Evolutionary conservation across 2,329 filamentous ascomycete genomes (phyloP), one percentile per base, ranked within the genome.

Genomic region (Colletotrichum sp.): DNA sequence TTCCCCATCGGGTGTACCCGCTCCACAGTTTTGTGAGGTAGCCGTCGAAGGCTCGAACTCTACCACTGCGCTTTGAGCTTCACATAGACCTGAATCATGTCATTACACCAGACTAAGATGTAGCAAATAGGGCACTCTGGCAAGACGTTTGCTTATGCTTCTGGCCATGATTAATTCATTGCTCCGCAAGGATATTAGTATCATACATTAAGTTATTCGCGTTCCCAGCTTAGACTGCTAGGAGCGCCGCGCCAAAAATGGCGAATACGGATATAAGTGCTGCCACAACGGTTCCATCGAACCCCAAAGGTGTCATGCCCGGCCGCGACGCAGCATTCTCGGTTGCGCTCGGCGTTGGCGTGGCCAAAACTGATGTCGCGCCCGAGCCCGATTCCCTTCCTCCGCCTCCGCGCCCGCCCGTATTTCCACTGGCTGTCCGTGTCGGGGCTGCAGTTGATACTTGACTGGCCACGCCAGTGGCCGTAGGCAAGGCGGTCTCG

Each of bases 401-500:
- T 13, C 66, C 8, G 25, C 73, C 10, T 12, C 28, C n/a, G 10
- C 10, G 22, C 6, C 43, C 43, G 43, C 5, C 39, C 18, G 39
- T 6, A 43, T 1, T 43, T 43, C 39, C 60, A 27, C 30, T 32
- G 15, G 73, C 66, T 2, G 74, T 70, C 32, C 39, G 70, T 10
- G 74, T 70, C 39, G 74, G 71, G 2, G 48, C 60, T 6, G 52
- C 22, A 13, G 65, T 70, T 4, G 56, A 34, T 12, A 66, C 52
- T 39, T 76, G 71, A 43, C 65, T 66, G 6, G 66, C 80, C 70
- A 89, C 87, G 70, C 89, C 89, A 28, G 82, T 86, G 27, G 86
- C 82, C 13, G 81, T 81, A 7, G 89, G 88, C 18, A 91, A 81
- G 7, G 82, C 80, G 13, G 81, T 83, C 62, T 82, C 82, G 64